phyloP scores from a whole-genome alignment of 2,329 filamentous ascomycete genomes.

The Taxawa tesnikishii region DNA sequence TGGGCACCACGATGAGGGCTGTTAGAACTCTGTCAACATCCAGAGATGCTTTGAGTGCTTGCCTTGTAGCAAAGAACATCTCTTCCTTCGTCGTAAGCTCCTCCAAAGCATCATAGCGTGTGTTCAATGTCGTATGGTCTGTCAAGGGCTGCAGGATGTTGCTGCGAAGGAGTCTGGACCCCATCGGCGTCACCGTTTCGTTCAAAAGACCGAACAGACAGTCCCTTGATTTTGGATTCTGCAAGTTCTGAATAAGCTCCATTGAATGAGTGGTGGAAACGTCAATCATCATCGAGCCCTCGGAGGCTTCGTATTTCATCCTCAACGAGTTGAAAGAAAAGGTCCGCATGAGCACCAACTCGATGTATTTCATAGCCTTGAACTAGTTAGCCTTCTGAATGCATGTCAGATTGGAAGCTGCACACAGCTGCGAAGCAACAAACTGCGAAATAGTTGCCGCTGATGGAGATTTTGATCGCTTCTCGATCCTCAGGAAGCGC shows the following conservation, averaged over 20 bases:
- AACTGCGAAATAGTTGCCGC: constrained; percentile 76
- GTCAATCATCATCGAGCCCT: constrained; percentile 94
- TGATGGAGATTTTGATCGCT: constrained; percentile 63
- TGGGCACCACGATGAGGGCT: constrained; percentile 68
- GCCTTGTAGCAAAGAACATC: constrained; percentile 66
- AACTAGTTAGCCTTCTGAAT: not conserved
- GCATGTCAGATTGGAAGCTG: not conserved
- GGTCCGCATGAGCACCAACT: constrained; percentile 52
- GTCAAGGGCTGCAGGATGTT: constrained; percentile 86
- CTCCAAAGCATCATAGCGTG: constrained; percentile 69
- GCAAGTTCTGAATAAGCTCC: constrained; percentile 80
- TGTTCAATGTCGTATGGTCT: constrained; percentile 51
- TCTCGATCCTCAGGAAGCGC: constrained; percentile 71
- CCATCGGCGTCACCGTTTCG: constrained; percentile 79
- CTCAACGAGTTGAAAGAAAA: constrained; percentile 73
- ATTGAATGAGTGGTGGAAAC: constrained; percentile 74
- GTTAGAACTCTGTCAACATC: constrained; percentile 75
- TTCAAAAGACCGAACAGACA: constrained; percentile 80
- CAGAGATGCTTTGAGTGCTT: constrained; percentile 63
- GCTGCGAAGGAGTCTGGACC: constrained; percentile 65
- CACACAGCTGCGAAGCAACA: constrained; percentile 72
- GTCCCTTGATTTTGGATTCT: constrained; percentile 64
- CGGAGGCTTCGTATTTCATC: constrained; percentile 75
- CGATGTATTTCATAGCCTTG: constrained; percentile 70
- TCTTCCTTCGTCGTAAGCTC: constrained; percentile 74